Conservation (phyloP, 2,329 filamentous ascomycete species). For the Phaeophleospora eucalypticola region DNA sequence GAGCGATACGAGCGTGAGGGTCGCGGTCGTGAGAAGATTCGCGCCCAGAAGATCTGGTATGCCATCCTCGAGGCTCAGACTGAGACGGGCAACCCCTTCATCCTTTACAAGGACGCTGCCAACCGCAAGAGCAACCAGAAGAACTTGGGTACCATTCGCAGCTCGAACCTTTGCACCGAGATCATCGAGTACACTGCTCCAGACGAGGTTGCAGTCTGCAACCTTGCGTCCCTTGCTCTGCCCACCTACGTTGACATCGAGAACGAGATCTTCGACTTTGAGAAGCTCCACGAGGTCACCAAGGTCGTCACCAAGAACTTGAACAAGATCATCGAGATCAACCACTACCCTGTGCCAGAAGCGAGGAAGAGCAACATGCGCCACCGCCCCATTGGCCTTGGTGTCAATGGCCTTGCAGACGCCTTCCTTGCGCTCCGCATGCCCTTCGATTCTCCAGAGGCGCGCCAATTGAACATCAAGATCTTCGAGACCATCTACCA, state of each 20-base stretch:
- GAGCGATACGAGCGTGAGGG: conserved; percentile 83
- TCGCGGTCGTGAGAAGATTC: conserved; percentile 82
- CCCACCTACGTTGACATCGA: conserved; percentile 86
- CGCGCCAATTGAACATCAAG: conserved; percentile 89
- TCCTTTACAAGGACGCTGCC: conserved; percentile 98
- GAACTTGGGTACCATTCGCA: conserved; percentile 96
- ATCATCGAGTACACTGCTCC: conserved; percentile 97
- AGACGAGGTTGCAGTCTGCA: conserved; percentile 98
- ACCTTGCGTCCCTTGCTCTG: conserved; percentile 88
- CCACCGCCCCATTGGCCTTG: conserved; percentile 90
- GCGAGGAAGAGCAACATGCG: conserved; percentile 95
- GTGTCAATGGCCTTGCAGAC: conserved; percentile 96
- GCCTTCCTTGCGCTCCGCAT: conserved; percentile 94
- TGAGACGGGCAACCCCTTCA: conserved; percentile 98
- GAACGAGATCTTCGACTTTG: conserved; percentile 84
- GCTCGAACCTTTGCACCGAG: conserved; percentile 98
- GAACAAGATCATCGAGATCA: conserved; percentile 97
- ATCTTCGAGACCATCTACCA: conserved; percentile 99
- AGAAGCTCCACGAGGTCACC: conserved; percentile 91
- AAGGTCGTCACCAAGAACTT: conserved; percentile 91
- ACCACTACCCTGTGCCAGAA: conserved; percentile 96
- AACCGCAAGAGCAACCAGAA: conserved; percentile 99
- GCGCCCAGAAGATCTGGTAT: conserved; percentile 99
- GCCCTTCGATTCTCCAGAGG: conserved; percentile 95
- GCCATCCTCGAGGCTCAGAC: conserved; percentile 97